phyloP scores from a whole-genome alignment of 192 early-diverging fungal genomes.

The Backusella westeae region DNA sequence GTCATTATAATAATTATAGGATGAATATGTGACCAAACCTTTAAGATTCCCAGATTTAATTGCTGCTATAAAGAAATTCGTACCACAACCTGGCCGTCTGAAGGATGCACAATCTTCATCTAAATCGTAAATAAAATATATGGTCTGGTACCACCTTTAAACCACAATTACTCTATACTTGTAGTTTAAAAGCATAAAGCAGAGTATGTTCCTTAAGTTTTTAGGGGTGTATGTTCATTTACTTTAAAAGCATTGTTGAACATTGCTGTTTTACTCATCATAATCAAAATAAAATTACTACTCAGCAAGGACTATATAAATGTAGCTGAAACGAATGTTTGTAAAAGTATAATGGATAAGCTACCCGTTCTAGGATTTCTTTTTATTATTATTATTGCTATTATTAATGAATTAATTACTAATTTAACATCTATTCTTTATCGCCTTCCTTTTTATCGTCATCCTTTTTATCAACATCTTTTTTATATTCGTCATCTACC shows the following conservation, averaged over 20 bases:
- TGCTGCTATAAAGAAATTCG: conserved; percentile 68
- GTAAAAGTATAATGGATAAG: background rate
- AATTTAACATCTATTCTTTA: background rate
- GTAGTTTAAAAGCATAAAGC: too few species aligned
- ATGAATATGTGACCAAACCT: conserved; percentile 72
- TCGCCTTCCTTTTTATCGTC: background rate
- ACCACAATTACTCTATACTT: background rate
- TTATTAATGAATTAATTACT: background rate
- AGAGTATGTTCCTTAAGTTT: too few species aligned
- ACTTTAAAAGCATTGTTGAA: too few species aligned
- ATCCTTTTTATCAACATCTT: background rate
- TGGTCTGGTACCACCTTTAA: background rate
- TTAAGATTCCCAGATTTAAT: conserved; percentile 59
- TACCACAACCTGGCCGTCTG: conserved; percentile 37
- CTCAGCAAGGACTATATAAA: too few species aligned
- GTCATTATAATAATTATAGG: conserved; percentile 2
- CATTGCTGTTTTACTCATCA: too few species aligned
- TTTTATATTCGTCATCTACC: conserved; percentile 29
- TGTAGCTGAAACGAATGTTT: background rate
- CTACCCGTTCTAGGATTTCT: background rate
- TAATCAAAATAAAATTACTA: background rate
- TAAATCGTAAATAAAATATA: background rate
- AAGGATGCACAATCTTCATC: background rate
- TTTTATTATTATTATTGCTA: background rate
- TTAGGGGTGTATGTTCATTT: too few species aligned